Conservation (phyloP, 1,284 basidiomycete genomes). For the Pulchroboletus neoregius region DNA sequence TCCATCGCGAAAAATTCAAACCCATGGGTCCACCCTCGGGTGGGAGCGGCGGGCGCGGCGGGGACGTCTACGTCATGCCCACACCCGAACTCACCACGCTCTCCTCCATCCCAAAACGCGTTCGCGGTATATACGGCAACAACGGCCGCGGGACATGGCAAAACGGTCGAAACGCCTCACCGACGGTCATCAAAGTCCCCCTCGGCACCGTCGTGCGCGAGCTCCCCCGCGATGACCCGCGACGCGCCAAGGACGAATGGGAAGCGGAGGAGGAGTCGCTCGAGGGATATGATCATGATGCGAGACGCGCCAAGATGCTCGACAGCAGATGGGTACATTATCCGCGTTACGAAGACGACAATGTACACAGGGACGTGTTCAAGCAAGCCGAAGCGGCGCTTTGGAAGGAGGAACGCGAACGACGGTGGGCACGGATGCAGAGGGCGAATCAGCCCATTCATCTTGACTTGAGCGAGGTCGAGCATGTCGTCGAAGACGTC, state of each 20-base stretch:
- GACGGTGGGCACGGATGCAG: constrained; percentile 44
- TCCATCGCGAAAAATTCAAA: constrained; percentile 76
- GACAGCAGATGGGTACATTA: constrained; percentile 79
- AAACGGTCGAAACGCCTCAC: constrained; percentile 72
- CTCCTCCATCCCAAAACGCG: constrained; percentile 62
- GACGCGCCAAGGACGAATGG: constrained; percentile 59
- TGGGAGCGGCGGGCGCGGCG: constrained; percentile 86
- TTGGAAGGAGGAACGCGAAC: constrained; percentile 61
- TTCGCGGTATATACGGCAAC: constrained; percentile 64
- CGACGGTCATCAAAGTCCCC: constrained; percentile 77
- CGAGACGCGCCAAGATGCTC: constrained; percentile 55
- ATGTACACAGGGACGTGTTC: constrained; percentile 64
- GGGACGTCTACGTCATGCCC: constrained; percentile 80
- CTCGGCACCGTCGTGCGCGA: constrained; percentile 86
- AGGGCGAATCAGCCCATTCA: constrained; percentile 45
- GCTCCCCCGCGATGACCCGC: constrained; percentile 58
- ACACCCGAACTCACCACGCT: constrained; percentile 75
- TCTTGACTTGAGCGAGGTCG: constrained; percentile 58
- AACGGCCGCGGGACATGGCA: constrained; percentile 82
- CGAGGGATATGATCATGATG: constrained; percentile 41
- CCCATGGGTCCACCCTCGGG: constrained; percentile 84
- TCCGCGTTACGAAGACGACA: constrained; percentile 61
- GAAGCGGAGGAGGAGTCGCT: constrained; percentile 64
- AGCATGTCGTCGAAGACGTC: constrained; percentile 41
- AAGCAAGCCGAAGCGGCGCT: constrained; percentile 67